Conservation (phyloP, 306 rosid genomes). For the Parietaria judaica region DNA sequence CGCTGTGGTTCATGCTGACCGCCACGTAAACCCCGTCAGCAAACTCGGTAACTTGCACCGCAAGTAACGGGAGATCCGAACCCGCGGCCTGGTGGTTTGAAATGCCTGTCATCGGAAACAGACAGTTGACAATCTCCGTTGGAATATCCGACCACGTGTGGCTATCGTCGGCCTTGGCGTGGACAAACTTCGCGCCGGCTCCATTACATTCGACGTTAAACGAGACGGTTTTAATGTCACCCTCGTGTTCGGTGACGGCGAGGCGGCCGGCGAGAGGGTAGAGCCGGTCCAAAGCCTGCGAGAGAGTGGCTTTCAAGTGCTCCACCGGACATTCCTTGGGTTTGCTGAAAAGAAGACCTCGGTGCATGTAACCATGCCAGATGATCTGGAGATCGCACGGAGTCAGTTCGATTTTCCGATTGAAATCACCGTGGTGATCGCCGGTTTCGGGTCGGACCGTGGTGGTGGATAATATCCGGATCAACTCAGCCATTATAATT, state of each 20-base stretch:
- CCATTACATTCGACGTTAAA: constrained; percentile 24
- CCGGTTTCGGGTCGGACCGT: neutral
- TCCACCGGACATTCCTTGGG: neutral
- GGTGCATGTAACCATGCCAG: neutral
- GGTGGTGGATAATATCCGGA: neutral
- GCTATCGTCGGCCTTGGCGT: neutral
- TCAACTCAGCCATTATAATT: no score
- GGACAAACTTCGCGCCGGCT: neutral
- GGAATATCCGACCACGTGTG: constrained; percentile 19
- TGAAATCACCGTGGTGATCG: neutral
- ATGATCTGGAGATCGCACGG: constrained; percentile 8
- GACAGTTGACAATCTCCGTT: neutral
- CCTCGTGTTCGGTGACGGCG: neutral
- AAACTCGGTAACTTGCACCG: constrained; percentile 34
- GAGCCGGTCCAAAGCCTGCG: neutral
- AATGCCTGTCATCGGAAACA: no score
- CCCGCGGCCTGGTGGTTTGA: neutral
- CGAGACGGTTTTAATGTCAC: constrained; percentile 1
- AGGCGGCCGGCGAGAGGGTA: constrained; percentile 15
- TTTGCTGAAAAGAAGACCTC: neutral
- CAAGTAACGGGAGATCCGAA: constrained; percentile 8
- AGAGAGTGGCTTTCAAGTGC: constrained; percentile 1
- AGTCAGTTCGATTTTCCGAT: constrained; percentile 4
- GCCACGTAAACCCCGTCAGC: constrained; percentile 32
- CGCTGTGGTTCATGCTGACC: constrained; percentile 11